These are phyloP conservation scores for Mycena rosella DNA, from an alignment of 768 basidiomycete species.

Conservation along the genomic window DNA sequence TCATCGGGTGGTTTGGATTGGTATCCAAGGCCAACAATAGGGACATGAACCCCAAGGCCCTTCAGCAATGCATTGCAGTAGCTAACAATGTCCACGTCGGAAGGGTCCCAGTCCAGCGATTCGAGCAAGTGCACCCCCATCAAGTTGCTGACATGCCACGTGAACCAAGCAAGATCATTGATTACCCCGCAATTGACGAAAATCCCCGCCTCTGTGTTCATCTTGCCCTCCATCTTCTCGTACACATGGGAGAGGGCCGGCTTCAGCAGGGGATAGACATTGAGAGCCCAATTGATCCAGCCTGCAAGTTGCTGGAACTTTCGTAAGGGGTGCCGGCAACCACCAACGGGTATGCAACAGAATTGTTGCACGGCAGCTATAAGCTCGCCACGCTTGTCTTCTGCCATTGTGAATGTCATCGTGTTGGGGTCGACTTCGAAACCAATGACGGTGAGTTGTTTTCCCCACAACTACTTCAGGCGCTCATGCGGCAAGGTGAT, in stretches of 20 bases:
- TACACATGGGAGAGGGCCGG: conserved; percentile 47
- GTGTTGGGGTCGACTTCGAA: no score
- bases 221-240: conserved; percentile 47
- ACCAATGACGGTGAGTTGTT: no score
- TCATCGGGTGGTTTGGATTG: conserved; percentile 22
- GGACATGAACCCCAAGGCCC: conserved; percentile 42
- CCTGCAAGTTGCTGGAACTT: conserved; percentile 48
- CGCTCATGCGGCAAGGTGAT: no score
- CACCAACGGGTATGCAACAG: not conserved
- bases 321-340: conserved; percentile 31
- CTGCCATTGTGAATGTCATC: no score
- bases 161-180: conserved; percentile 47
- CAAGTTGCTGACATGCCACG: conserved; percentile 34
- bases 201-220: conserved; percentile 25
- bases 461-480: no score
- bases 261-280: conserved; percentile 48
- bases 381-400: no score
- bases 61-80: conserved; percentile 41
- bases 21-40: conserved; percentile 15
- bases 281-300: conserved; percentile 55
- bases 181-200: conserved; percentile 43
- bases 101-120: conserved; percentile 33
- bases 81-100: conserved; percentile 25
- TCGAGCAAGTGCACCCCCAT: conserved; percentile 41
- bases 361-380: conserved; percentile 28